Evolutionary conservation across 208 protist species (phyloP).

Genomic region (Crithidia sp.): DNA sequence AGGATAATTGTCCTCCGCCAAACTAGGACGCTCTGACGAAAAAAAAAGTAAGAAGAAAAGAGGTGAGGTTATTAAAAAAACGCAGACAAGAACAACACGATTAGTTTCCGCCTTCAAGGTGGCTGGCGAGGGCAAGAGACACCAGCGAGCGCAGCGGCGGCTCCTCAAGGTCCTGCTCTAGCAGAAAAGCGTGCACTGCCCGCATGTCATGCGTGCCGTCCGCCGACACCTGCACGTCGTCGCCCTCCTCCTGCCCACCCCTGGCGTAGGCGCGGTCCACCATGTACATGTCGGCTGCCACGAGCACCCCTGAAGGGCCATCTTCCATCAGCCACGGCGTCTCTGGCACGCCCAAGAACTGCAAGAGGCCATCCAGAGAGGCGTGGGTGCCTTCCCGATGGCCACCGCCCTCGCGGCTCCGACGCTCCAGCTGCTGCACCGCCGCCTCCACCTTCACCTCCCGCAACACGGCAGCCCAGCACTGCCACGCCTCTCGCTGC

Average conservation of each 20-base stretch:
- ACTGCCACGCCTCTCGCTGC: slow-evolving; percentile 11
- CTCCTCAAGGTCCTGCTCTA: neutral
- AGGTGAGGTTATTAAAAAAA: neutral
- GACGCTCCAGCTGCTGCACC: slow-evolving; percentile 15
- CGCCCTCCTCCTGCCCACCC: neutral
- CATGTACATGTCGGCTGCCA: slow-evolving; percentile 25
- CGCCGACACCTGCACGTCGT: neutral
- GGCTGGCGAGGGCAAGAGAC: slow-evolving; percentile 5
- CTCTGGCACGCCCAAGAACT: slow-evolving; percentile 19
- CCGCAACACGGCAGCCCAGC: slow-evolving; percentile 12
- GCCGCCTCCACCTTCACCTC: slow-evolving; percentile 23
- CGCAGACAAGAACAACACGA: neutral
- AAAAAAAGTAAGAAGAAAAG: too few species aligned
- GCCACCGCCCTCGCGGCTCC: neutral
- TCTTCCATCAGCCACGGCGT: slow-evolving; percentile 29
- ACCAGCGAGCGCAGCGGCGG: slow-evolving; percentile 22
- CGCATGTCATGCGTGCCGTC: slow-evolving; percentile 18
- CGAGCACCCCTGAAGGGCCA: slow-evolving; percentile 4
- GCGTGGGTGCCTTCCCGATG: neutral
- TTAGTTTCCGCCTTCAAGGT: neutral
- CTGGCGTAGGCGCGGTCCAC: slow-evolving; percentile 9
- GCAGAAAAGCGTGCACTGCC: slow-evolving; percentile 11
- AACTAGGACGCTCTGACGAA: too few species aligned
- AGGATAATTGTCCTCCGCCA: too few species aligned
- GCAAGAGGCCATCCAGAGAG: slow-evolving; percentile 9